A percentile compares a stretch with the other conserved stretches of the same genome.
Conservation (phyloP, 1,284 basidiomycete species). For the Amylostereum chailletii region DNA sequence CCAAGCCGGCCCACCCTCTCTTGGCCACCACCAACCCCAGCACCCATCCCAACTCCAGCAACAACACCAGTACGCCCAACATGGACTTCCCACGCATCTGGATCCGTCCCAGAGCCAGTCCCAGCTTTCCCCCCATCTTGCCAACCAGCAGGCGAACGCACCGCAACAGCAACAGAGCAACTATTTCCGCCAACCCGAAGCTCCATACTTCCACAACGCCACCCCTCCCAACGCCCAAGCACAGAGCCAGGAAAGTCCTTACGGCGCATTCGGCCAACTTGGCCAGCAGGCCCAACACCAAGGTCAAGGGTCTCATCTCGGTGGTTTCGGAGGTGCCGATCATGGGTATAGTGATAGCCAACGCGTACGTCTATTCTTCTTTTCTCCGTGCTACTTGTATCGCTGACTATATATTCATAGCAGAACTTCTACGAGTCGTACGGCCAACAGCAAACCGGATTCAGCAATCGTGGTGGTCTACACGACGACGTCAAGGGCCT, state of each 20-base stretch:
- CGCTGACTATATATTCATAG: constrained; percentile 14
- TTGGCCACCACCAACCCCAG: constrained; percentile 32
- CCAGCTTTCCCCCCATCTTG: constrained; percentile 25
- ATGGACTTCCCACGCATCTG: constrained; percentile 52
- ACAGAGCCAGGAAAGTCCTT: constrained; percentile 55
- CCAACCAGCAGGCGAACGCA: constrained; percentile 32
- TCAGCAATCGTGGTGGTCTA: constrained; percentile 52
- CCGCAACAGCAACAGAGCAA: constrained; percentile 11
- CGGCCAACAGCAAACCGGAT: constrained; percentile 43
- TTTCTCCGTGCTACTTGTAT: background rate
- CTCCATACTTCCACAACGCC: constrained; percentile 65
- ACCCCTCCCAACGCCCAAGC: constrained; percentile 52
- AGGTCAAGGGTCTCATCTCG: constrained; percentile 44
- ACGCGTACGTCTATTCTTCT: constrained; percentile 34
- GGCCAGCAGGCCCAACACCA: constrained; percentile 40
- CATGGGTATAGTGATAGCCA: constrained; percentile 60
- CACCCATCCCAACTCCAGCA: constrained; percentile 16
- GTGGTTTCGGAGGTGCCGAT: constrained; percentile 49
- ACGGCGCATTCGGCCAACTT: constrained; percentile 60
- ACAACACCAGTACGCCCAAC: constrained; percentile 54
- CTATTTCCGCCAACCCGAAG: constrained; percentile 62
- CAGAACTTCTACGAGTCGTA: constrained; percentile 73
- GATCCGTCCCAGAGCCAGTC: constrained; percentile 40
- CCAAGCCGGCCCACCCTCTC: constrained; percentile 17
- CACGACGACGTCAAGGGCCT: constrained; percentile 69